A percentile compares a stretch with the other conserved stretches of the same genome.
Evolutionary conservation across 176 grass and related monocot genomes (phyloP).

Genomic region (Saccharum officinarum): DNA sequence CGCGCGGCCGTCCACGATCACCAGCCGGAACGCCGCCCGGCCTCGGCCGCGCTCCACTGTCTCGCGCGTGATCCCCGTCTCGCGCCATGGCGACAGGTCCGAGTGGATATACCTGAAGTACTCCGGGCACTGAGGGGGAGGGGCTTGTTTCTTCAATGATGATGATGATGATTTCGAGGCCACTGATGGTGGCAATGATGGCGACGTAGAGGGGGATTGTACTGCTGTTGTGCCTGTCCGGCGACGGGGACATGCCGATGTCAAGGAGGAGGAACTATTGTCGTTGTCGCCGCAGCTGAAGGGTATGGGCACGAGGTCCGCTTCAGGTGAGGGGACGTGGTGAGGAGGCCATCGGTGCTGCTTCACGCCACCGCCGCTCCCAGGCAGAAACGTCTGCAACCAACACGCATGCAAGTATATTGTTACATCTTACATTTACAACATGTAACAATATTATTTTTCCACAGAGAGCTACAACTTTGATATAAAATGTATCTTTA

Average conservation of each 20-base stretch:
- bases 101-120: constrained; percentile 78
- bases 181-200: background rate
- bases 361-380: background rate
- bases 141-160: background rate
- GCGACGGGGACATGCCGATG: too few relatives aligned
- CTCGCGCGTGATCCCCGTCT: constrained; percentile 10
- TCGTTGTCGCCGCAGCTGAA: constrained; percentile 18
- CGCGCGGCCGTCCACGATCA: constrained; percentile 52
- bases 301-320: background rate
- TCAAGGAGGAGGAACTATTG: too few relatives aligned
- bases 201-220: background rate
- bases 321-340: background rate
- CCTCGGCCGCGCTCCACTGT: constrained; percentile 18
- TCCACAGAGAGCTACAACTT: too few relatives aligned
- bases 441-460: too few relatives aligned
- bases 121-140: constrained; percentile 33
- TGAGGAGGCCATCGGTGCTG: background rate
- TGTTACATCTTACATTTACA: too few relatives aligned
- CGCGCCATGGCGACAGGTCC: constrained; percentile 61
- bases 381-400: constrained; percentile 29
- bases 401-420: background rate
- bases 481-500: too few relatives aligned
- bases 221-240: too few relatives aligned
- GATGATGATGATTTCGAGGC: too few relatives aligned
- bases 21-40: constrained; percentile 54